Conservation (phyloP, 2,329 filamentous ascomycete genomes). For the Beauveria brongniartii region DNA sequence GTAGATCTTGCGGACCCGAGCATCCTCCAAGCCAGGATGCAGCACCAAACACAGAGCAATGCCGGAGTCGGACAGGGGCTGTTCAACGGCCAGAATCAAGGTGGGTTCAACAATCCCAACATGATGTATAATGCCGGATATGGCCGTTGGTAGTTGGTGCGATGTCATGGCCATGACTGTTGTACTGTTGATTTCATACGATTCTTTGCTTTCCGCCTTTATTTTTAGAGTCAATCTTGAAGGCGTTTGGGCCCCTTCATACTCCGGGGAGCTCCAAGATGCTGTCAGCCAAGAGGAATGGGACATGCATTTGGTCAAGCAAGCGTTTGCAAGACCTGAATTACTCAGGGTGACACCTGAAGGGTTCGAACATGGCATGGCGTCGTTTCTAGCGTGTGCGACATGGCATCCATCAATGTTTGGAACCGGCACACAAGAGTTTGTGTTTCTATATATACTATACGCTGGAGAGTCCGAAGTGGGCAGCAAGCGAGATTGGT, state of each 20-base stretch:
- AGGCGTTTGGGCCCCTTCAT: constrained; percentile 24
- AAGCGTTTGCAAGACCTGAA: constrained; percentile 22
- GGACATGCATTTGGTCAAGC: constrained; percentile 25
- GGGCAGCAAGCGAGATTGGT: constrained; percentile 17
- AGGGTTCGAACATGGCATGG: constrained; percentile 20
- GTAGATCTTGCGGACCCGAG: constrained; percentile 99
- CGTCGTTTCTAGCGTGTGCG: constrained; percentile 22
- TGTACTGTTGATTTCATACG: constrained; percentile 16
- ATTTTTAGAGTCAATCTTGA: constrained; percentile 16
- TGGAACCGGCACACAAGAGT: neutral
- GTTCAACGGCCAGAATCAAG: constrained; percentile 83
- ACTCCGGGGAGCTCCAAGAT: constrained; percentile 15
- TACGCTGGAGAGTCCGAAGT: constrained; percentile 18
- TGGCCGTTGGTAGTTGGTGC: constrained; percentile 53
- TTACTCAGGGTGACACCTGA: constrained; percentile 19
- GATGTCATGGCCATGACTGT: constrained; percentile 13
- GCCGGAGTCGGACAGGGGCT: constrained; percentile 80
- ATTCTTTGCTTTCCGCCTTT: constrained; percentile 15
- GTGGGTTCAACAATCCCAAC: constrained; percentile 79
- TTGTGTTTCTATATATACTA: constrained; percentile 12
- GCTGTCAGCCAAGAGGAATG: constrained; percentile 21
- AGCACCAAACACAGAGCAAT: constrained; percentile 76
- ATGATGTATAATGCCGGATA: constrained; percentile 75
- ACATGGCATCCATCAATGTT: constrained; percentile 13
- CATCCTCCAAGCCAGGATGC: constrained; percentile 96